Evolutionary conservation across 73 alveolate species (phyloP).

Genomic region (Blepharisma stoltei): DNA sequence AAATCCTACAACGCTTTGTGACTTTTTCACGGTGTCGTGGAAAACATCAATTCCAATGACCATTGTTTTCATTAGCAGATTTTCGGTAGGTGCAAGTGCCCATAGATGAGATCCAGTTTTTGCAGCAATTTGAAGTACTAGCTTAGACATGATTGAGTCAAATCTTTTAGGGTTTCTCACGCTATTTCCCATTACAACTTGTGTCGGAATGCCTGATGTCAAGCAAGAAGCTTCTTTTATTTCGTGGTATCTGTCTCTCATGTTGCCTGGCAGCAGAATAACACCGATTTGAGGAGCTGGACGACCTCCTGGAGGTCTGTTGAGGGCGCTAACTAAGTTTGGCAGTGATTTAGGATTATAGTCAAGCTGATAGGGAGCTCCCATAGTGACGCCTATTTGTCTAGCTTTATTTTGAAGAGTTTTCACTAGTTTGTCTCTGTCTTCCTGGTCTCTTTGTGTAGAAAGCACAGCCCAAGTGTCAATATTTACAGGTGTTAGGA

Average conservation of each 20-base stretch:
- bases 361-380: neutral
- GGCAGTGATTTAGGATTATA: neutral
- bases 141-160: slow-evolving; percentile 84
- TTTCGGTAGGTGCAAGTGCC: slow-evolving; percentile 80
- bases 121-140: slow-evolving; percentile 86
- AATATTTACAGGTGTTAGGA: neutral
- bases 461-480: slow-evolving; percentile 12
- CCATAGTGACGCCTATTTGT: neutral
- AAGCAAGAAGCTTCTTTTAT: neutral
- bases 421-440: neutral
- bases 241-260: neutral
- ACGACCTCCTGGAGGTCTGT: neutral
- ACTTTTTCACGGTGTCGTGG: slow-evolving; percentile 34
- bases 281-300: slow-evolving; percentile 12
- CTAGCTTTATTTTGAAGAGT: slow-evolving; percentile 5
- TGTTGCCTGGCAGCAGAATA: neutral
- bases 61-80: slow-evolving; percentile 54
- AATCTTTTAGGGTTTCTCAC: slow-evolving; percentile 27
- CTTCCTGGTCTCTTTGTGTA: neutral
- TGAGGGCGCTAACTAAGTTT: neutral
- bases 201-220: neutral
- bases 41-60: slow-evolving; percentile 51
- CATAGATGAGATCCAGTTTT: slow-evolving; percentile 94
- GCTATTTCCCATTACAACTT: neutral
- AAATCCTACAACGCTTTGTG: slow-evolving; percentile 42